Percentiles rank a stretch among this genome's conserved stretches.
Evolutionary conservation across 2,329 filamentous ascomycete genomes (phyloP).

Genomic region (Alternaria triticimaculans): DNA sequence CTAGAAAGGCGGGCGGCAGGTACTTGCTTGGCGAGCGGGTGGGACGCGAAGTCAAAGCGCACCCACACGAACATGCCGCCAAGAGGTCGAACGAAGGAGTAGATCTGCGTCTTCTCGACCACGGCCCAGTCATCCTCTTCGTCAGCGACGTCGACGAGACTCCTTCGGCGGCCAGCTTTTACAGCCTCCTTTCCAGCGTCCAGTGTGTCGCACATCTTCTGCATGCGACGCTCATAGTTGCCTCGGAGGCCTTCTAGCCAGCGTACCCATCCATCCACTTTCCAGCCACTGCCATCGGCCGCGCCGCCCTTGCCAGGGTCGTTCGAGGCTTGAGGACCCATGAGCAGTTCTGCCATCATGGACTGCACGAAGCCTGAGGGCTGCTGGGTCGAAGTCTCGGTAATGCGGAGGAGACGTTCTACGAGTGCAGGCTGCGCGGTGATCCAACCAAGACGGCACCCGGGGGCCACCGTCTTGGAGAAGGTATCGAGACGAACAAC

Average conservation of each 20-base stretch:
- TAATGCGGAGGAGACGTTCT: constrained; percentile 75
- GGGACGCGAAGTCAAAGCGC: constrained; percentile 71
- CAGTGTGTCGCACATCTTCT: constrained; percentile 74
- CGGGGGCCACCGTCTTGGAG: constrained; percentile 89
- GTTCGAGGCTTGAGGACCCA: constrained; percentile 69
- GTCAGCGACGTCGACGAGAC: constrained; percentile 35
- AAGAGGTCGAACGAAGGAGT: constrained; percentile 78
- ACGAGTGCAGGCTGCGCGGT: constrained; percentile 81
- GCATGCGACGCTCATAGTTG: constrained; percentile 85
- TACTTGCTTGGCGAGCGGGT: constrained; percentile 69
- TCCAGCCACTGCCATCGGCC: constrained; percentile 69
- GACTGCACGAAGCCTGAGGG: constrained; percentile 90
- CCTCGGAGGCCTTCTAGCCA: constrained; percentile 88
- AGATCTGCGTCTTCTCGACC: constrained; percentile 75
- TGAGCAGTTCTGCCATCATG: constrained; percentile 77
- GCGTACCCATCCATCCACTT: constrained; percentile 83
- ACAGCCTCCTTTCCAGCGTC: constrained; percentile 71
- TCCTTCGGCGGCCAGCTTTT: constrained; percentile 62
- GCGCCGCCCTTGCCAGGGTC: constrained; percentile 56
- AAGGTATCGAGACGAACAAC: constrained; percentile 93
- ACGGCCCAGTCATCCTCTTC: constrained; percentile 71
- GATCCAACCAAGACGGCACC: constrained; percentile 89
- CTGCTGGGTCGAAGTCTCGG: constrained; percentile 79
- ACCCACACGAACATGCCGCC: constrained; percentile 96
- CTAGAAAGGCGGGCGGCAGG: constrained; percentile 65